phyloP scores from a whole-genome alignment of 2,329 filamentous ascomycete species.

The Colletotrichum somersetense region DNA sequence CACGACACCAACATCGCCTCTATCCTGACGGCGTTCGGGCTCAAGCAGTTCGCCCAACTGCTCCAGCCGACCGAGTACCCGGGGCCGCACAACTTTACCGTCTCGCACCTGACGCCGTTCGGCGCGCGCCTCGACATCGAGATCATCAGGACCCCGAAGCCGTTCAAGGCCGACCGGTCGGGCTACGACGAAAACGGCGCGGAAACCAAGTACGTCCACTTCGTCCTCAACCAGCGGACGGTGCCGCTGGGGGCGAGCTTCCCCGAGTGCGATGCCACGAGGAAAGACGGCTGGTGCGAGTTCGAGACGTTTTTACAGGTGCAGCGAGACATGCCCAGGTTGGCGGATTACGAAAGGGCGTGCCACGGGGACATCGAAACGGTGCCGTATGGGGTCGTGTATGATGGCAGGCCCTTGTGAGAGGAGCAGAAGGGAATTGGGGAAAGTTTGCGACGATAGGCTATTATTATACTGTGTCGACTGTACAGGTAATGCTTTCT shows the following conservation, averaged over 20 bases:
- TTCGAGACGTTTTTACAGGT: constrained; percentile 74
- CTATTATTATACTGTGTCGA: constrained; percentile 44
- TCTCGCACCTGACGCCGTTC: constrained; percentile 78
- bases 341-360: constrained; percentile 73
- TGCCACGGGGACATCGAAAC: constrained; percentile 69
- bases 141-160: constrained; percentile 75
- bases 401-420: constrained; percentile 53
- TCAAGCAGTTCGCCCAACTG: constrained; percentile 74
- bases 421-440: background rate
- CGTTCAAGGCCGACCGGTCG: constrained; percentile 67
- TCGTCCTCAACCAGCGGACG: constrained; percentile 80
- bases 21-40: constrained; percentile 78
- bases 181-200: constrained; percentile 63
- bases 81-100: constrained; percentile 71
- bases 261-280: constrained; percentile 68
- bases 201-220: constrained; percentile 78
- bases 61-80: constrained; percentile 69
- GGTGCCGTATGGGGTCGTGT: constrained; percentile 55
- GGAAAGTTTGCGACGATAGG: constrained; percentile 19
- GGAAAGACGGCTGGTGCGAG: constrained; percentile 84
- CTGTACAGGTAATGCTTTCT: background rate
- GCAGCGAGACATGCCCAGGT: constrained; percentile 68
- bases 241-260: constrained; percentile 77
- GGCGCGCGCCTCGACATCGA: constrained; percentile 81
- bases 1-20: constrained; percentile 82